phyloP scores from a whole-genome alignment of 2,329 filamentous ascomycete genomes.

The Hypoxylon sp. region DNA sequence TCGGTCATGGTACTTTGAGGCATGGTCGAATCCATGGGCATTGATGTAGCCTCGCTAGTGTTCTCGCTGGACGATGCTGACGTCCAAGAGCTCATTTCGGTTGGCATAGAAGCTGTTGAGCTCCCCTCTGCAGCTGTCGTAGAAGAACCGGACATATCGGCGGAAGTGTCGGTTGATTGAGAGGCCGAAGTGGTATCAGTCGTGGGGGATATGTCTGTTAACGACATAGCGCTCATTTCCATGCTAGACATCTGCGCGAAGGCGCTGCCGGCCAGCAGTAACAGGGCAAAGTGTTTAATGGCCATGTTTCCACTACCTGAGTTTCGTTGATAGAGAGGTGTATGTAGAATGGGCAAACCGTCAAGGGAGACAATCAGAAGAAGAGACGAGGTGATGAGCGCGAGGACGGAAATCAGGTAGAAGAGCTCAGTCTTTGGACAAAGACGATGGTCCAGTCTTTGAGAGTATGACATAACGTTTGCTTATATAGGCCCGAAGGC shows the following conservation, averaged over 20 bases:
- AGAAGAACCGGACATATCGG: conserved; percentile 20
- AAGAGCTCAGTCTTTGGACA: conserved; percentile 42
- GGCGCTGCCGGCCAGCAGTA: conserved; percentile 46
- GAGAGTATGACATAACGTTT: conserved; percentile 43
- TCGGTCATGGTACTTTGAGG: conserved; percentile 18
- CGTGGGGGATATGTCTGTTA: conserved; percentile 17
- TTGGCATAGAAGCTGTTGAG: conserved; percentile 24
- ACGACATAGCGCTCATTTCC: conserved; percentile 26
- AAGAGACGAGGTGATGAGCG: not conserved
- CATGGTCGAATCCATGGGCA: conserved; percentile 27
- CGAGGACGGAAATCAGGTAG: conserved; percentile 21
- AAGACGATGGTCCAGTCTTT: conserved; percentile 41
- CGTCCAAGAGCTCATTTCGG: conserved; percentile 11
- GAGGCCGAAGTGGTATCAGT: conserved; percentile 23
- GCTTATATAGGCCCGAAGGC: conserved; percentile 20
- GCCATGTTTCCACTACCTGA: conserved; percentile 44
- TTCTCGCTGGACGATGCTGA: conserved; percentile 1
- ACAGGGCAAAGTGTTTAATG: conserved; percentile 42
- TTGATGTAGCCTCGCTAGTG: conserved; percentile 27
- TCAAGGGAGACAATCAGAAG: conserved; percentile 1
- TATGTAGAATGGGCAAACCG: not conserved
- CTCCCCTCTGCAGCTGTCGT: conserved; percentile 19
- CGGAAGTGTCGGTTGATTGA: conserved; percentile 16
- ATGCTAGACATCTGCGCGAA: conserved; percentile 46
- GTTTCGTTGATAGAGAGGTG: not conserved